Conservation (phyloP, 768 basidiomycete species). For the Leccinum sublutescens region DNA sequence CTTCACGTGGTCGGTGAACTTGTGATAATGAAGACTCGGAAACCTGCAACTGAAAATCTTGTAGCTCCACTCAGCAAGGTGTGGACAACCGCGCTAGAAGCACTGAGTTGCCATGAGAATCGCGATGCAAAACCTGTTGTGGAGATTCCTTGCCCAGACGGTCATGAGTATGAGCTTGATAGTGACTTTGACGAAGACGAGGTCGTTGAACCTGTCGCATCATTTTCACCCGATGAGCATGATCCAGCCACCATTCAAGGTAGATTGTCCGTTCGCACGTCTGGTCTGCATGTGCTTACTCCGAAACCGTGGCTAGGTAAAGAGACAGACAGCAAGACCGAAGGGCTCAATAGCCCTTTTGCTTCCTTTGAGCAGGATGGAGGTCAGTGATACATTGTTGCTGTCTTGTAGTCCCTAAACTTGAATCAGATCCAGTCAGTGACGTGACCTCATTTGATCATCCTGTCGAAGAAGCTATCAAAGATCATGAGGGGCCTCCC, state of each 20-base stretch:
- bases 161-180: constrained; percentile 22
- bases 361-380: constrained; percentile 11
- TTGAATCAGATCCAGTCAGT: constrained; percentile 1
- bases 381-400: neutral
- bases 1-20: constrained; percentile 7
- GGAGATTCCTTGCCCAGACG: constrained; percentile 7
- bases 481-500: neutral
- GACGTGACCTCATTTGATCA: neutral
- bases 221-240: neutral
- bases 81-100: constrained; percentile 9
- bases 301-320: constrained; percentile 2
- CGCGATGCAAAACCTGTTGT: neutral
- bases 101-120: neutral
- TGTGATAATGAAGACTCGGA: no score
- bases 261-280: neutral
- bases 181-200: constrained; percentile 26
- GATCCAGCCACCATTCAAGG: constrained; percentile 1
- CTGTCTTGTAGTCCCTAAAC: constrained; percentile 5
- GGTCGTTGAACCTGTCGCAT: neutral
- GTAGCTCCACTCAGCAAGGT: constrained; percentile 9
- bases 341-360: neutral
- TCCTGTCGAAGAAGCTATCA: constrained; percentile 4
- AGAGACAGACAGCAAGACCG: neutral
- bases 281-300: neutral
- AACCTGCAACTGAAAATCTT: neutral